These are phyloP conservation scores for Galerina marginata DNA, from an alignment of 768 basidiomycete genomes.

Conservation along the genomic window DNA sequence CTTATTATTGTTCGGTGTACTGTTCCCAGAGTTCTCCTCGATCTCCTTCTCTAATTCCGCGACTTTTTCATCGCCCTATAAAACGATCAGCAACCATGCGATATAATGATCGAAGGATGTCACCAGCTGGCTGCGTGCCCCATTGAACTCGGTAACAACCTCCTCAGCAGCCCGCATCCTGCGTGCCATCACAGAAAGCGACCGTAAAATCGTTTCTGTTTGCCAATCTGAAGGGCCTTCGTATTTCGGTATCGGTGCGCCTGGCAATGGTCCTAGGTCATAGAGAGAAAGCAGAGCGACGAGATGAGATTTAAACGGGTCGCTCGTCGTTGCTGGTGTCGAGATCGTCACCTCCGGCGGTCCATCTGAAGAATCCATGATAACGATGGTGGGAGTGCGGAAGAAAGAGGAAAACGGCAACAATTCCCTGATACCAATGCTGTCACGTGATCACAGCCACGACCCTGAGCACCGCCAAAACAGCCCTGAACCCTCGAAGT, in stretches of 20 bases:
- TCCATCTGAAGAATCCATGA: not conserved
- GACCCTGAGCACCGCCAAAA: too few relatives aligned
- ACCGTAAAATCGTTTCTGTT: conserved; percentile 60
- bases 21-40: conserved; percentile 11
- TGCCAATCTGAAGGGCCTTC: conserved; percentile 61
- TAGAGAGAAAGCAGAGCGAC: conserved; percentile 63
- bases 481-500: too few relatives aligned
- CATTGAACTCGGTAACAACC: conserved; percentile 44
- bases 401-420: not conserved
- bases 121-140: conserved; percentile 20
- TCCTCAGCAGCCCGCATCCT: conserved; percentile 65
- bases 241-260: conserved; percentile 58
- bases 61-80: conserved; percentile 19
- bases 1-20: conserved; percentile 17
- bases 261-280: conserved; percentile 54
- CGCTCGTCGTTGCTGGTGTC: conserved; percentile 15
- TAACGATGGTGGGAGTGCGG: conserved; percentile 6
- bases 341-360: conserved; percentile 6
- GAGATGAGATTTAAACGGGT: conserved; percentile 48
- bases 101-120: not conserved
- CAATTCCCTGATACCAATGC: not conserved
- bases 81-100: not conserved
- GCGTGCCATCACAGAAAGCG: conserved; percentile 52
- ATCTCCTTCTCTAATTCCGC: conserved; percentile 16
- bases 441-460: not conserved